Conservation (phyloP, 2,329 filamentous ascomycete genomes). For the Taxawa tesnikishii region DNA sequence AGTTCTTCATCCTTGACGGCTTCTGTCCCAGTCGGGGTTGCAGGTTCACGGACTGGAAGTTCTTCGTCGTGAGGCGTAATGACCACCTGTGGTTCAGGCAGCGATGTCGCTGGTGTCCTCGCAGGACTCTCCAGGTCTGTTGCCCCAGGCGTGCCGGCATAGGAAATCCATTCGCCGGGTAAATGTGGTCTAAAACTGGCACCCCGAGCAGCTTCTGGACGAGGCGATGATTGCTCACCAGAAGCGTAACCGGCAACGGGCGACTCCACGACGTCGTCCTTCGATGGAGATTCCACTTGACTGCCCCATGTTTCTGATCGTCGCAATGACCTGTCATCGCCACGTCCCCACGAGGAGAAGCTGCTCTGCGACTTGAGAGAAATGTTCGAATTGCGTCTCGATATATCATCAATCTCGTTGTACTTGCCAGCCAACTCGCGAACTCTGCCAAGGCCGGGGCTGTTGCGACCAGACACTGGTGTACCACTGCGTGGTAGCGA, state of each 20-base stretch:
- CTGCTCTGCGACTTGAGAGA: constrained; percentile 29
- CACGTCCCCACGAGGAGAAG: constrained; percentile 25
- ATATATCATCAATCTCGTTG: constrained; percentile 28
- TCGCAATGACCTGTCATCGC: constrained; percentile 19
- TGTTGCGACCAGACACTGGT: background rate
- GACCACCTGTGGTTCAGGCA: no score
- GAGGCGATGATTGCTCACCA: background rate
- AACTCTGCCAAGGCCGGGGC: constrained; percentile 37
- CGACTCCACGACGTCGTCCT: constrained; percentile 1
- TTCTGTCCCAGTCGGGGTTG: background rate
- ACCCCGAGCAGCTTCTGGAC: constrained; percentile 11
- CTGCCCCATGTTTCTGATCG: constrained; percentile 10
- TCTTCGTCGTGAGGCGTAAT: no score
- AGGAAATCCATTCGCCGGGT: constrained; percentile 43
- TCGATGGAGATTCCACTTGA: constrained; percentile 3
- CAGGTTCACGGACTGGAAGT: no score
- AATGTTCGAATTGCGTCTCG: constrained; percentile 33
- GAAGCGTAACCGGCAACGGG: background rate
- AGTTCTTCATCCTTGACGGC: constrained; percentile 10
- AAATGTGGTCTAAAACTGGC: constrained; percentile 38
- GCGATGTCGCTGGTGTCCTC: no score
- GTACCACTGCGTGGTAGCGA: constrained; percentile 1
- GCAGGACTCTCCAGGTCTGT: background rate
- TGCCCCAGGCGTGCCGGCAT: constrained; percentile 25
- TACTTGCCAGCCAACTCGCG: constrained; percentile 39